These are phyloP conservation scores for Tuber aestivum DNA, from an alignment of 495 filamentous ascomycete genomes.

Conservation along the genomic window DNA sequence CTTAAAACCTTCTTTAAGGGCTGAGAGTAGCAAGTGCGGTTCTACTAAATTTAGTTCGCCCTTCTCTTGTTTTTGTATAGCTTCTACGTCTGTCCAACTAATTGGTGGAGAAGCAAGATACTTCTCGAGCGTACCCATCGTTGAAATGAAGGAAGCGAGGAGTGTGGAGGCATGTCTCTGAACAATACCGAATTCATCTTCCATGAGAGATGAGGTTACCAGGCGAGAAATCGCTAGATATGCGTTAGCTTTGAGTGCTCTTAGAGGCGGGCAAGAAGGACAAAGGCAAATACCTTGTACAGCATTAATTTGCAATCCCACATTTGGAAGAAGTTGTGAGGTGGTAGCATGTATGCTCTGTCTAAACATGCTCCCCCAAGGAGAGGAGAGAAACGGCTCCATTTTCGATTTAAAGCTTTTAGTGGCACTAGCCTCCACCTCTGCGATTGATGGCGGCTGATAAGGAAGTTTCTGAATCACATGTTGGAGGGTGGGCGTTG, in stretches of 20 bases:
- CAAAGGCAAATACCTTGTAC: slow-evolving; percentile 18
- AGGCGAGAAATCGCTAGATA: slow-evolving; percentile 57
- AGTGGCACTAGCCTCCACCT: slow-evolving; percentile 27
- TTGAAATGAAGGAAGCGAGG: slow-evolving; percentile 62
- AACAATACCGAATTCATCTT: slow-evolving; percentile 85
- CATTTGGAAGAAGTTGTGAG: slow-evolving; percentile 37
- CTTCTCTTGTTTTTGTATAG: slow-evolving; percentile 16
- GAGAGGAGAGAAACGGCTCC: slow-evolving; percentile 48
- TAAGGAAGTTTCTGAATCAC: slow-evolving; percentile 26
- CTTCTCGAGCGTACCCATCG: slow-evolving; percentile 61
- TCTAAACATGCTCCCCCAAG: slow-evolving; percentile 63
- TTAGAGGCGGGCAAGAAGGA: not conserved
- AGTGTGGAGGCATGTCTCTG: slow-evolving; percentile 67
- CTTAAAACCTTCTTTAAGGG: slow-evolving; percentile 35
- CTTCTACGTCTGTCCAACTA: slow-evolving; percentile 77
- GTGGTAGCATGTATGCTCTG: slow-evolving; percentile 53
- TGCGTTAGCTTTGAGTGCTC: slow-evolving; percentile 6
- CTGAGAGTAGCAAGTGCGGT: slow-evolving; percentile 45
- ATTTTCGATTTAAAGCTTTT: slow-evolving; percentile 21
- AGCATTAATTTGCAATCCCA: slow-evolving; percentile 34
- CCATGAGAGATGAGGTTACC: slow-evolving; percentile 62
- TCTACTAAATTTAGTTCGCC: slow-evolving; percentile 46
- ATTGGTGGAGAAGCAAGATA: slow-evolving; percentile 57
- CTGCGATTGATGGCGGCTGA: slow-evolving; percentile 26
- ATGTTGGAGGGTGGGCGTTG: slow-evolving; percentile 19